A percentile compares a stretch with the other conserved stretches of the same genome.
These are phyloP conservation scores for Talaromyces sp. DNA, from an alignment of 2,329 filamentous ascomycete genomes.

Conservation along the genomic window DNA sequence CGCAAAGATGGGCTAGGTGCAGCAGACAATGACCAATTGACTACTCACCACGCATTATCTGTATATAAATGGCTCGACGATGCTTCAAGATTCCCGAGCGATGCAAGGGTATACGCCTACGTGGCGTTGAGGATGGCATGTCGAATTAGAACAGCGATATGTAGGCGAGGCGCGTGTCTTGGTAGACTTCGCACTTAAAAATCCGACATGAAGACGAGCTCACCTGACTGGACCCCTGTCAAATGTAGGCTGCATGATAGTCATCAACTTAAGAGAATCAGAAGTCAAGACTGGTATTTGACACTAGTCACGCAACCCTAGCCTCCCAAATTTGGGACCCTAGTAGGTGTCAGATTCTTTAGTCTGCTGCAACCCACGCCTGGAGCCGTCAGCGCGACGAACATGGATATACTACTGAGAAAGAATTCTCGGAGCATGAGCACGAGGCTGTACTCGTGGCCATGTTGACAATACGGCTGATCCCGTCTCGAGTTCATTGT, in stretches of 20 bases:
- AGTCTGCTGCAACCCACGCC: neutral
- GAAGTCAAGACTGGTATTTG: neutral
- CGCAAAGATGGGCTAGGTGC: slow-evolving; percentile 1
- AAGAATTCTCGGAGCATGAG: neutral
- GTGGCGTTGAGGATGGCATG: neutral
- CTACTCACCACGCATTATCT: neutral
- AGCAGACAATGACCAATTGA: neutral
- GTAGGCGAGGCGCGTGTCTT: neutral
- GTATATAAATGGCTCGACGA: neutral
- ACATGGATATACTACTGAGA: neutral
- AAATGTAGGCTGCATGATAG: neutral
- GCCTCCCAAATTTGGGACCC: neutral
- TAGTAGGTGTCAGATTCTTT: neutral
- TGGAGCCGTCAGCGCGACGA: neutral
- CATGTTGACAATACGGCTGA: neutral
- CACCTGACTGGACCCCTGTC: neutral
- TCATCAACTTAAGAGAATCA: neutral
- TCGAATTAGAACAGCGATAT: neutral
- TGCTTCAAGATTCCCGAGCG: neutral
- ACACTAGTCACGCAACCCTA: neutral
- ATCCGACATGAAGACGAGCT: neutral
- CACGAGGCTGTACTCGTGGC: neutral
- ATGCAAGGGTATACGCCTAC: neutral
- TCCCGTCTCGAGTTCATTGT: neutral
- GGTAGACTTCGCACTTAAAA: neutral